These are phyloP conservation scores for Neurospora tetraspora DNA, from an alignment of 495 filamentous ascomycete species.

Conservation along the genomic window DNA sequence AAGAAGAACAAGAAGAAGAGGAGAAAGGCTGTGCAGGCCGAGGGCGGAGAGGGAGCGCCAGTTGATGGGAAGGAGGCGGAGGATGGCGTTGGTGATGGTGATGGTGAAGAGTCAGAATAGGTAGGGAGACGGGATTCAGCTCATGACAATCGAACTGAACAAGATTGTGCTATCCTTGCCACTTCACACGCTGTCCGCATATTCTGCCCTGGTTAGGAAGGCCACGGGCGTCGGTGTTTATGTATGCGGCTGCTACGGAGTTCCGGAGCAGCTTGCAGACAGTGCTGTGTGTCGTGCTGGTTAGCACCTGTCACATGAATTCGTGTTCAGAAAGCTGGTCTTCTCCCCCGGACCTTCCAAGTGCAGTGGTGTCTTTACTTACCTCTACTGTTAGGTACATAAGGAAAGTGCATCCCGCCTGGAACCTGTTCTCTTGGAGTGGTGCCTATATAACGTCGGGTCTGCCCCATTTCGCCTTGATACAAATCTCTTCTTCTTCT, in stretches of 20 bases:
- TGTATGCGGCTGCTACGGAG: not conserved
- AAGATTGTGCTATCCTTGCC: not conserved
- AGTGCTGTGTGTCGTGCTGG: not conserved
- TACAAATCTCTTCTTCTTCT: not conserved
- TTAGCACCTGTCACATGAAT: not conserved
- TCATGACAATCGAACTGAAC: not conserved
- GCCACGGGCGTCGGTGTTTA: not conserved
- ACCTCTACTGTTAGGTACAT: not conserved
- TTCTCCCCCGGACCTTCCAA: not conserved
- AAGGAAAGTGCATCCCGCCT: not conserved
- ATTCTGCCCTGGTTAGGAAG: not conserved
- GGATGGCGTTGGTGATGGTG: not conserved
- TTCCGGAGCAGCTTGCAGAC: not conserved
- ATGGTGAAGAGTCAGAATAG: not conserved
- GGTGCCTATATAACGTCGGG: not conserved
- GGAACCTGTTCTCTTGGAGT: not conserved
- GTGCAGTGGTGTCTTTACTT: not conserved
- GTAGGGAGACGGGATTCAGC: not conserved
- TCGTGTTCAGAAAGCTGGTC: not conserved
- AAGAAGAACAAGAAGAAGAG: slow-evolving; percentile 10
- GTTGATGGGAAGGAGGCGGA: not conserved
- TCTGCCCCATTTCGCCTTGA: not conserved
- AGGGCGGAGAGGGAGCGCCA: not conserved
- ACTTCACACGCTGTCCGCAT: not conserved
- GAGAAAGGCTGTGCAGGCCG: not conserved